Evolutionary conservation across 148 eudicot species (phyloP).

Genomic region (Hydrangea macrophylla): DNA sequence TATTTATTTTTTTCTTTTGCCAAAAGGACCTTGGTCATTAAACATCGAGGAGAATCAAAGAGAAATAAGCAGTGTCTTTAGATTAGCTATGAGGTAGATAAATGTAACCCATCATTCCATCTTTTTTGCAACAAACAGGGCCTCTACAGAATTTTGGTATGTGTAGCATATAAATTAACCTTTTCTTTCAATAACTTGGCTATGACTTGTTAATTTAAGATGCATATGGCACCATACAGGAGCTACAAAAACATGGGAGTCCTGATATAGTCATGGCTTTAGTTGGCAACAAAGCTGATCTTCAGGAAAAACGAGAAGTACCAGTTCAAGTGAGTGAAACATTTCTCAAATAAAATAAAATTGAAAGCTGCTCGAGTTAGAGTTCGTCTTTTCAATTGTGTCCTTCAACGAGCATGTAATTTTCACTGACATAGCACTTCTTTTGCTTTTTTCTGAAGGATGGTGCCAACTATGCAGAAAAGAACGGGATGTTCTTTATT

Average conservation of each 20-base stretch:
- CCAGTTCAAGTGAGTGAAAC: slow-evolving; percentile 61
- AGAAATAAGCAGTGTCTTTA: too few species aligned
- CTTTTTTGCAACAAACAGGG: too few species aligned
- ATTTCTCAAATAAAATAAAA: background rate
- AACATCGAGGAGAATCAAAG: too few species aligned
- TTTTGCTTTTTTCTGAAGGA: slow-evolving; percentile 44
- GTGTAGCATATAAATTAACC: background rate
- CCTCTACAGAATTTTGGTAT: too few species aligned
- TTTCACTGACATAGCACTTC: background rate
- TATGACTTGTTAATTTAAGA: background rate
- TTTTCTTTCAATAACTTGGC: too few species aligned
- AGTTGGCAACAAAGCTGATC: slow-evolving; percentile 98
- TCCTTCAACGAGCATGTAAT: background rate
- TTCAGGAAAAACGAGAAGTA: slow-evolving; percentile 84
- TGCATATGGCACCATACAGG: slow-evolving; percentile 33
- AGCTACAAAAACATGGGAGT: slow-evolving; percentile 92
- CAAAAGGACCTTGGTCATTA: too few species aligned
- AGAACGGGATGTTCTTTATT: slow-evolving; percentile 95
- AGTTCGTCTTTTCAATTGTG: background rate
- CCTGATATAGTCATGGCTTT: slow-evolving; percentile 96
- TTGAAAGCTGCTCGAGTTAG: too few species aligned
- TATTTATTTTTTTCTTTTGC: too few species aligned
- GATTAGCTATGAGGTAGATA: too few species aligned
- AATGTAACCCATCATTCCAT: too few species aligned
- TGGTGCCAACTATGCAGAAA: slow-evolving; percentile 80